Percentiles rank a stretch among this genome's conserved stretches.
Evolutionary conservation across 2,329 filamentous ascomycete genomes (phyloP).

Genomic region (Alternaria angustiovoidea): DNA sequence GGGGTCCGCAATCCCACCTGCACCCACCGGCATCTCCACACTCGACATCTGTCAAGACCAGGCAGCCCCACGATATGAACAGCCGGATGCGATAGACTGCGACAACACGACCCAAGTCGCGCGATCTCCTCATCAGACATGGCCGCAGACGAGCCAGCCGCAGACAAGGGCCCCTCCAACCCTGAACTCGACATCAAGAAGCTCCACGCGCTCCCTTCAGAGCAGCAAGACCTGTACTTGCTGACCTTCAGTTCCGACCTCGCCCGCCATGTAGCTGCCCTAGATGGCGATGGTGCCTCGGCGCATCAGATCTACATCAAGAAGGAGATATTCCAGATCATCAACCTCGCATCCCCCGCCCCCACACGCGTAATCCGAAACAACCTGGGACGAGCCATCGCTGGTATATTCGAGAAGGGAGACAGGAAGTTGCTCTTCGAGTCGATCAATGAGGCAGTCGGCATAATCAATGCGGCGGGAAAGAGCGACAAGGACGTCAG

Average conservation of each 20-base stretch:
- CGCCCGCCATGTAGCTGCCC: constrained; percentile 76
- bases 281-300: constrained; percentile 81
- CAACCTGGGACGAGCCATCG: constrained; percentile 84
- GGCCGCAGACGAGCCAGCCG: constrained; percentile 36
- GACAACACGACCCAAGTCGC: constrained; percentile 11
- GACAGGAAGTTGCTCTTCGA: constrained; percentile 94
- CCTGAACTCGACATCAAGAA: constrained; percentile 89
- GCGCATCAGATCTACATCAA: constrained; percentile 91
- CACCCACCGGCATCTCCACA: constrained; percentile 27
- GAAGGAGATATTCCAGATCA: constrained; percentile 91
- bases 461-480: constrained; percentile 70
- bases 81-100: constrained; percentile 14
- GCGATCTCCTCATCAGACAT: constrained; percentile 29
- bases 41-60: constrained; percentile 26
- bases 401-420: constrained; percentile 81
- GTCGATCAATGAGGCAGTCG: constrained; percentile 86
- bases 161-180: constrained; percentile 57
- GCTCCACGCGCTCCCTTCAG: constrained; percentile 85
- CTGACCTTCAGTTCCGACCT: constrained; percentile 87
- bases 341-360: constrained; percentile 80
- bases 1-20: constrained; percentile 35
- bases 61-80: constrained; percentile 31
- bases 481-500: constrained; percentile 82
- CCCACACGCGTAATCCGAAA: constrained; percentile 90
- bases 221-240: constrained; percentile 95